phyloP scores from a whole-genome alignment of 2,329 filamentous ascomycete species.

The Ascochyta viciae-villosae region DNA sequence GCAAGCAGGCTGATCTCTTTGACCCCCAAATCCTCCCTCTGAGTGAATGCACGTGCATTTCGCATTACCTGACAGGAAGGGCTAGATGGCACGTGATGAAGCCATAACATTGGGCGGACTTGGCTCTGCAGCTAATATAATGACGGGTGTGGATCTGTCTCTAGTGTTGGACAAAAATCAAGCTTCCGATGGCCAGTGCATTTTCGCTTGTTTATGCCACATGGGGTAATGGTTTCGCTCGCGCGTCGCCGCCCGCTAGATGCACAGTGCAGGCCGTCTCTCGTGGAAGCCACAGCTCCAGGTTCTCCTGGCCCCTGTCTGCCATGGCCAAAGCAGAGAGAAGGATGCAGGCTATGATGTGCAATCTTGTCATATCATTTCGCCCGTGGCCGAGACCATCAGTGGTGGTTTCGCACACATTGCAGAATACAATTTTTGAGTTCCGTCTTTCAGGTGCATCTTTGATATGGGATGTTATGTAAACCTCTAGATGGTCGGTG shows the following conservation, averaged over 20 bases:
- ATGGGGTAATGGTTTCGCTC: conserved; percentile 18
- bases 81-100: conserved; percentile 24
- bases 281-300: conserved; percentile 30
- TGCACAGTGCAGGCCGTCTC: conserved; percentile 24
- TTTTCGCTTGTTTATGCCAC: conserved; percentile 26
- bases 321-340: conserved; percentile 2
- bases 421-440: neutral
- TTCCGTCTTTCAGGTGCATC: neutral
- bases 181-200: conserved; percentile 16
- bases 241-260: conserved; percentile 25
- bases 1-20: conserved; percentile 3
- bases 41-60: conserved; percentile 30
- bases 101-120: conserved; percentile 11
- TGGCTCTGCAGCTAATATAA: conserved; percentile 21
- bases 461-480: neutral
- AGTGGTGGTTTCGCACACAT: conserved; percentile 7
- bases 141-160: conserved; percentile 23
- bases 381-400: conserved; percentile 1
- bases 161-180: conserved; percentile 16
- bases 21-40: conserved; percentile 1
- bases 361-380: neutral
- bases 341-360: conserved; percentile 2
- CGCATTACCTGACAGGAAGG: conserved; percentile 30
- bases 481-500: conserved; percentile 5
- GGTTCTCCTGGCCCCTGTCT: neutral